phyloP scores from a whole-genome alignment of 2,329 filamentous ascomycete species.

The Cercospora nicotianae region DNA sequence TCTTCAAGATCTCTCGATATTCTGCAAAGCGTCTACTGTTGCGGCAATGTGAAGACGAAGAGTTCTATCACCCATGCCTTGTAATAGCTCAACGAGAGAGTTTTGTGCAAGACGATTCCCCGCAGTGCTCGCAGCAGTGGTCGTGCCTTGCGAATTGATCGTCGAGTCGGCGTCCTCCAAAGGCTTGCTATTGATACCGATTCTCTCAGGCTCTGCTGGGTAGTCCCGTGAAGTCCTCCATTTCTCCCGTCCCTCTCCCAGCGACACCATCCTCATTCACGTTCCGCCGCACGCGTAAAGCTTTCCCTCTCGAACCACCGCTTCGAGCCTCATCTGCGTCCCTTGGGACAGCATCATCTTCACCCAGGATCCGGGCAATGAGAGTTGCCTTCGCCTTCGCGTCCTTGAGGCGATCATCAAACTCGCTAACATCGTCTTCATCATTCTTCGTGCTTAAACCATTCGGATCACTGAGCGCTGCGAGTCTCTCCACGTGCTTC shows the following conservation, averaged over 20 bases:
- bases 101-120: too few species aligned
- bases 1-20: too few species aligned
- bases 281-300: conserved; percentile 28
- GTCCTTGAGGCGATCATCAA: conserved; percentile 83
- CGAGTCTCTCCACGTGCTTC: conserved; percentile 74
- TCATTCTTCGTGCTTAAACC: conserved; percentile 78
- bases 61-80: neutral
- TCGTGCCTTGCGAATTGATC: neutral
- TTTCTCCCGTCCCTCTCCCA: conserved; percentile 36
- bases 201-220: conserved; percentile 18
- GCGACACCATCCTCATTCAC: conserved; percentile 23
- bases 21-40: too few species aligned
- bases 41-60: neutral
- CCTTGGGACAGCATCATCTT: conserved; percentile 32
- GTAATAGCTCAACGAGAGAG: too few species aligned
- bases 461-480: conserved; percentile 74
- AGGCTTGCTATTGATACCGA: neutral
- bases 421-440: conserved; percentile 85
- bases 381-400: conserved; percentile 83
- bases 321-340: neutral
- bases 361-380: conserved; percentile 69
- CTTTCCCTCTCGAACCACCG: conserved; percentile 12
- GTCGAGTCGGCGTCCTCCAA: neutral
- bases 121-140: neutral
- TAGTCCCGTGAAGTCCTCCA: conserved; percentile 42